These are phyloP conservation scores for Eremochloa ophiuroides DNA, from an alignment of 176 grass and related monocot species.

Conservation along the genomic window DNA sequence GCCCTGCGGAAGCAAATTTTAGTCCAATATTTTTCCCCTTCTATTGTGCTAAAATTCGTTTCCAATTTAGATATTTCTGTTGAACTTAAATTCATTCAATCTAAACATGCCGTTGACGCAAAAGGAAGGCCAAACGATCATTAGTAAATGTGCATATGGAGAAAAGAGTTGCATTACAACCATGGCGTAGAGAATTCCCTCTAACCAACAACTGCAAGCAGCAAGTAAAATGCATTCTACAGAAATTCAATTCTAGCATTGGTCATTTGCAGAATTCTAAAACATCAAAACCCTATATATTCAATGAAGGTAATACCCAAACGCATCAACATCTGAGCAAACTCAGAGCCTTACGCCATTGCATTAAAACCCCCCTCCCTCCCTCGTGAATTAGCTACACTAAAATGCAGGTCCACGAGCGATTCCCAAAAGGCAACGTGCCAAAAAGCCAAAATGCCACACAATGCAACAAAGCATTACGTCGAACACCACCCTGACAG, in stretches of 20 bases:
- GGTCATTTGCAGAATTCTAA: background rate
- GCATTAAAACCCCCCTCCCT: background rate
- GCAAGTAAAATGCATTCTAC: background rate
- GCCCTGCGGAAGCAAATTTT: background rate
- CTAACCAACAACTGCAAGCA: background rate
- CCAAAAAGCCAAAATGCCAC: background rate
- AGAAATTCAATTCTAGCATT: background rate
- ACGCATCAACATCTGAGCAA: background rate
- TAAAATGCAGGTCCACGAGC: background rate
- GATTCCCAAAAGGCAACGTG: background rate
- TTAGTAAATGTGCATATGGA: background rate
- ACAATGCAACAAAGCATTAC: conserved; percentile 12
- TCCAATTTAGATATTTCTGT: background rate
- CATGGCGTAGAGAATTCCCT: background rate
- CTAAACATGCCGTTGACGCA: background rate
- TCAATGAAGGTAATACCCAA: background rate
- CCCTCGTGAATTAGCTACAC: background rate
- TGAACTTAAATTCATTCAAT: background rate
- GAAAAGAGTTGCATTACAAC: background rate
- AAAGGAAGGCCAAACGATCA: background rate
- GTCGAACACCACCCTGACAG: conserved; percentile 22
- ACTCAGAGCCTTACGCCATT: background rate
- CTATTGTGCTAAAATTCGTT: background rate
- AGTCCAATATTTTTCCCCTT: background rate
- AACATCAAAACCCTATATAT: background rate